A percentile compares a stretch with the other conserved stretches of the same genome.
Conservation (phyloP, 2,329 filamentous ascomycete species). For the Ophiostoma novo-ulmi region DNA sequence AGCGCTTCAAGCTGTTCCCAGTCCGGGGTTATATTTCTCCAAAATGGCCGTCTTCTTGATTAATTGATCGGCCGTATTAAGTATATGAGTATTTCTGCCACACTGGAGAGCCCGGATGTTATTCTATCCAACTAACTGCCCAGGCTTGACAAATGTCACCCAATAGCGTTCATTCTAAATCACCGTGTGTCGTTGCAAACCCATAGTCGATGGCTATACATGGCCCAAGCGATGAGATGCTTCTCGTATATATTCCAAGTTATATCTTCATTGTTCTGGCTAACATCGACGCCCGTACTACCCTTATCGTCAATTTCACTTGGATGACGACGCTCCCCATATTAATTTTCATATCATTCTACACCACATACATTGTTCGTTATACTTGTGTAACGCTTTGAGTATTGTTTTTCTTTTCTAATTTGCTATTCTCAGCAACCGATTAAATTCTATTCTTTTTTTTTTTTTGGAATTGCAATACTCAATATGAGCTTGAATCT, state of each 20-base stretch:
- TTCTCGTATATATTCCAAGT: not conserved
- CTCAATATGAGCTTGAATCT: conserved; percentile 23
- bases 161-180: not conserved
- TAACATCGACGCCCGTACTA: not conserved
- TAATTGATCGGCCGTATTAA: not conserved
- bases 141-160: not conserved
- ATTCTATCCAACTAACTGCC: not conserved
- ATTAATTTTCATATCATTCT: not conserved
- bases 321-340: conserved; percentile 7
- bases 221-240: not conserved
- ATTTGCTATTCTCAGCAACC: not conserved
- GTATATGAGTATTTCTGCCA: not conserved
- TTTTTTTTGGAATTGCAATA: not conserved
- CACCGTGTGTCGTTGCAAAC: not conserved
- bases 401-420: not conserved
- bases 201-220: not conserved
- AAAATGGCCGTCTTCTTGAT: not conserved
- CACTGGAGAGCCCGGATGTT: not conserved
- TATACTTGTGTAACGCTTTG: not conserved
- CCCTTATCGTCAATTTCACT: not conserved
- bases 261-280: not conserved
- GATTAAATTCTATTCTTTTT: not conserved
- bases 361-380: not conserved
- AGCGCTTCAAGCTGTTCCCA: not conserved
- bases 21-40: not conserved